phyloP scores from a whole-genome alignment of 768 basidiomycete genomes.

The Suillus luteus region DNA sequence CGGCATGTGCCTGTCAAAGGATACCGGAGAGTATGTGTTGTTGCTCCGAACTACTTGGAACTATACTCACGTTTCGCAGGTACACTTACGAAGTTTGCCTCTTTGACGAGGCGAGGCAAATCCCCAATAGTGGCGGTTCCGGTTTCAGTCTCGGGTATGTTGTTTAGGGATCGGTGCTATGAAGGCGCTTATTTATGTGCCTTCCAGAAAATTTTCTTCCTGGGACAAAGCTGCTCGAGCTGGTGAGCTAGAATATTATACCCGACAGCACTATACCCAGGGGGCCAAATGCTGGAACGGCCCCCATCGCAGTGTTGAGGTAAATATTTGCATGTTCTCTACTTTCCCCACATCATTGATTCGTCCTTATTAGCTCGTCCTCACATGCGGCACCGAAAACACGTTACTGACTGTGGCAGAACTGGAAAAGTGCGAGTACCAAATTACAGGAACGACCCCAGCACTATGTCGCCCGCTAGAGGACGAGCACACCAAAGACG shows the following conservation, averaged over 20 bases:
- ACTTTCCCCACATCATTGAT: constrained; percentile 9
- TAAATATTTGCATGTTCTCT: constrained; percentile 35
- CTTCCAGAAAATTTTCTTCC: constrained; percentile 64
- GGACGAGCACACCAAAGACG: constrained; percentile 34
- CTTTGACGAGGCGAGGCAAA: constrained; percentile 87
- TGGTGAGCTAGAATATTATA: constrained; percentile 76
- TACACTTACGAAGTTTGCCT: constrained; percentile 95
- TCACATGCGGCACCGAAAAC: constrained; percentile 88
- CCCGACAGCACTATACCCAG: constrained; percentile 76
- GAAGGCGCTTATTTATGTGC: constrained; percentile 4
- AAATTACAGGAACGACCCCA: constrained; percentile 81
- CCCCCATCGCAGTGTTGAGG: constrained; percentile 82
- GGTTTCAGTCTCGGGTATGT: constrained; percentile 83
- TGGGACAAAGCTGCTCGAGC: constrained; percentile 69
- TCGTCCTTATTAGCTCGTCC: constrained; percentile 55
- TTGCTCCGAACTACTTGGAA: background rate
- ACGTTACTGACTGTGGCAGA: constrained; percentile 76
- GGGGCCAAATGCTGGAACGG: constrained; percentile 98
- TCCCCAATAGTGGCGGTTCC: constrained; percentile 76
- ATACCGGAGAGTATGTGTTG: constrained; percentile 85
- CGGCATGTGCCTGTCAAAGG: constrained; percentile 72
- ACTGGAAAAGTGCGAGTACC: constrained; percentile 96
- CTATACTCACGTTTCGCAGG: constrained; percentile 39
- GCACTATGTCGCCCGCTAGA: constrained; percentile 66
- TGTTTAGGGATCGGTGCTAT: background rate